Evolutionary conservation across 192 early-diverging fungal genomes (phyloP).

Genomic region (Coemansia sp.): DNA sequence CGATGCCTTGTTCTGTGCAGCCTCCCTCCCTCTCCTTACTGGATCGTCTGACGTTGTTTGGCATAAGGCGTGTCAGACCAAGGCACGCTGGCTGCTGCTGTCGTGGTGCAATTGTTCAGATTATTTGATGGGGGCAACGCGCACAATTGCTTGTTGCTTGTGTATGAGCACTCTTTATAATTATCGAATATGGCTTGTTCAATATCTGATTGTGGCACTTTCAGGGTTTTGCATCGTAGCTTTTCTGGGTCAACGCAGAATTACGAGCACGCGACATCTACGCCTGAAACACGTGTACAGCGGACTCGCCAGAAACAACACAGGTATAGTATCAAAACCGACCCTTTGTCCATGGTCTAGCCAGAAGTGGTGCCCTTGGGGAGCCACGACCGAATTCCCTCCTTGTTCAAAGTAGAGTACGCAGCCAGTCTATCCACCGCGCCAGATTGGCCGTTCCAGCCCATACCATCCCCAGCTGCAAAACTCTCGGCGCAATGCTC

Average conservation of each 20-base stretch:
- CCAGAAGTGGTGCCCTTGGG: background rate
- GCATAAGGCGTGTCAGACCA: background rate
- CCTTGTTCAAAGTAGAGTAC: background rate
- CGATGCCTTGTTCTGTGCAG: background rate
- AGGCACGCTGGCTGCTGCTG: background rate
- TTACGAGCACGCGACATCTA: conserved; percentile 11
- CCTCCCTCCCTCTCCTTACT: background rate
- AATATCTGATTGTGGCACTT: conserved; percentile 8
- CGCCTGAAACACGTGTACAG: conserved; percentile 3
- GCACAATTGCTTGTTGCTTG: conserved; percentile 4
- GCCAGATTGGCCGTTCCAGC: background rate
- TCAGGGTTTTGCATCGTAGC: conserved; percentile 11
- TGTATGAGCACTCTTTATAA: background rate
- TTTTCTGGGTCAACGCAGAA: background rate
- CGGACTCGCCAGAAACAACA: background rate
- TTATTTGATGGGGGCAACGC: background rate
- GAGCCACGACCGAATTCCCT: background rate
- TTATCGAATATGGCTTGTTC: background rate
- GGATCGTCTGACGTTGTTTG: background rate
- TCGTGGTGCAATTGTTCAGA: background rate
- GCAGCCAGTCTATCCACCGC: conserved; percentile 1
- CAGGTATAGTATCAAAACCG: conserved; percentile 11
- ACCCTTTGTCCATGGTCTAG: background rate
- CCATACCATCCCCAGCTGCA: background rate
- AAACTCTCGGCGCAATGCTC: background rate